Evolutionary conservation across 164 flowering plant species (phyloP), one percentile per base, ranked within the genome.

Genomic region (Warburgia ugandensis): DNA sequence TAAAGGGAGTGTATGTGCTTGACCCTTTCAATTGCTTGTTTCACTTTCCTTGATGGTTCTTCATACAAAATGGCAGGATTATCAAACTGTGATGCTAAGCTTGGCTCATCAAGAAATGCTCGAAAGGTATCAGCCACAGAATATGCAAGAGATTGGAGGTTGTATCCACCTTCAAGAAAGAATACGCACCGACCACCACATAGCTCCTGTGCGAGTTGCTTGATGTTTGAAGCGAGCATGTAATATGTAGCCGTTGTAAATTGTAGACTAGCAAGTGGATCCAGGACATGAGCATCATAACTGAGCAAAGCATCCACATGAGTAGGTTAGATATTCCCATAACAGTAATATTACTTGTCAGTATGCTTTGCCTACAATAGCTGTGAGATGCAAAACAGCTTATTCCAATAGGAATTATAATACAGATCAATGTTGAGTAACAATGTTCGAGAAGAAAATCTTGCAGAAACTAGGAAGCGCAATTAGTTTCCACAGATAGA

Each of bases 161-260:
- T 92, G 73, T 92, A 92, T n/a, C 98, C n/a, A 37, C 98, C 98
- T 73, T 91, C 98, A 71, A 91, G 56, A 73, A 91, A 91, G 52
- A 92, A 87, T 13, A 92, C 82, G 27, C 95, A 87, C 12, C 96
- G 92, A 8, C 98, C 98, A 0, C 80, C 76, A 54, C 96, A 92
- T 26, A 91, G 65, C 29, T 87, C 88, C 57, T 63, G 74, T 3
- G 98, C 92, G 0, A 87, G 80, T 60, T 77, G 92, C 56, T 76
- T 76, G 42, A 91, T 91, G 61, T 68, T 70, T 11, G 83, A 70
- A 17, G 98, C 92, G 23, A 91, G 86, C 83, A 72, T 72, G 81
- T 86, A 83, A 70, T 84, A 87, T 41, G 98, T 91, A 22, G 73
- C 79, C 1, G 94, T 91, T 22, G 95, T 85, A 45, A 77, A 85